phyloP scores from a whole-genome alignment of 2,329 filamentous ascomycete genomes.

The Cadophora malorum region DNA sequence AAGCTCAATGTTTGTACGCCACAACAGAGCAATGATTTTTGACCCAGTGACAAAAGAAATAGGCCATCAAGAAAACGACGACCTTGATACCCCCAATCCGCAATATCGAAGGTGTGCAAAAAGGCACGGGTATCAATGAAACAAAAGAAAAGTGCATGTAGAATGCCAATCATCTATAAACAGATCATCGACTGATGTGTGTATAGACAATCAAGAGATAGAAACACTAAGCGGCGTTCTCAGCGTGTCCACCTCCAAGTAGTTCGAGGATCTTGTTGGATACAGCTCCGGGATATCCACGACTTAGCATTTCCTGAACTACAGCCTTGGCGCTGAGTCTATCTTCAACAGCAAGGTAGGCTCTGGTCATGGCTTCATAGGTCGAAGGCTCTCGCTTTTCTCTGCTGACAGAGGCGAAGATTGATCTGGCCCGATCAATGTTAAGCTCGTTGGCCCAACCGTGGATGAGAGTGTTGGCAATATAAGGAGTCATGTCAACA shows the following conservation, averaged over 20 bases:
- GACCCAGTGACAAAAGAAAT: conserved; percentile 29
- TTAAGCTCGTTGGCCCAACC: conserved; percentile 90
- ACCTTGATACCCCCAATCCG: conserved; percentile 38
- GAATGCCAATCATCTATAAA: conserved; percentile 31
- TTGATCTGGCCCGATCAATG: conserved; percentile 75
- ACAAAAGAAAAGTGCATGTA: conserved; percentile 36
- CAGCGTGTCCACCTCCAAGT: conserved; percentile 62
- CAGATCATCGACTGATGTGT: conserved; percentile 22
- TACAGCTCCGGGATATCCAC: conserved; percentile 91
- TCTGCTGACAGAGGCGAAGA: conserved; percentile 80
- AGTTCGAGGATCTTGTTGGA: conserved; percentile 93
- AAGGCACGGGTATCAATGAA: conserved; percentile 44
- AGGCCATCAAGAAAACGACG: conserved; percentile 26
- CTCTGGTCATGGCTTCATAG: conserved; percentile 97
- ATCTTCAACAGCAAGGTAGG: conserved; percentile 85
- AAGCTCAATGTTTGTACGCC: conserved; percentile 43
- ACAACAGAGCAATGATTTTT: conserved; percentile 41
- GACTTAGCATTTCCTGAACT: conserved; percentile 86
- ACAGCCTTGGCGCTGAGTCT: conserved; percentile 77
- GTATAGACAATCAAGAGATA: conserved; percentile 32
- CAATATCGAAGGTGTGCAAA: conserved; percentile 38
- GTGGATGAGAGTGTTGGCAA: conserved; percentile 97
- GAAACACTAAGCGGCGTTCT: conserved; percentile 32
- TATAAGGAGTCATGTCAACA: conserved; percentile 93
- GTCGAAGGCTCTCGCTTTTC: conserved; percentile 93